Percentiles rank a stretch among this genome's conserved stretches.
These are phyloP conservation scores for Fusarium sp. DNA, from an alignment of 2,329 filamentous ascomycete species.

Conservation along the genomic window DNA sequence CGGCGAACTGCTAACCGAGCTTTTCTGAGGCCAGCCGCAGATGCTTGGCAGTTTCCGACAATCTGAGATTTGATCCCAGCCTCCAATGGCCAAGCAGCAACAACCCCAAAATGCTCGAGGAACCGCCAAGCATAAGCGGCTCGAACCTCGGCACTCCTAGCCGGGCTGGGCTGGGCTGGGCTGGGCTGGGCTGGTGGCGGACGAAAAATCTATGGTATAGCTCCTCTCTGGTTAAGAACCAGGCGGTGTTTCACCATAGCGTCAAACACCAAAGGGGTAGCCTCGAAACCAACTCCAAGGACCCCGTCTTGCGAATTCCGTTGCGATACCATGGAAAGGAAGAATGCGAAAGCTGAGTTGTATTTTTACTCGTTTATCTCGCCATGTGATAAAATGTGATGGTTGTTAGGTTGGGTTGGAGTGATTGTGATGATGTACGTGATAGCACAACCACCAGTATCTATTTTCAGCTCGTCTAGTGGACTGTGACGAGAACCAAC, in stretches of 20 bases:
- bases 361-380: background rate
- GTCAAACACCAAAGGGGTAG: slow-evolving; percentile 16
- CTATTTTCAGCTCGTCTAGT: background rate
- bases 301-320: slow-evolving; percentile 14
- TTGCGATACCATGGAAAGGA: slow-evolving; percentile 26
- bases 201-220: slow-evolving; percentile 18
- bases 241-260: slow-evolving; percentile 35
- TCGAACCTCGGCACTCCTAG: slow-evolving; percentile 15
- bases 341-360: slow-evolving; percentile 1
- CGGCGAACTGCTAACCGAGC: slow-evolving; percentile 16
- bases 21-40: slow-evolving; percentile 28
- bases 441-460: background rate
- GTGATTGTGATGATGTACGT: background rate
- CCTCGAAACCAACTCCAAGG: slow-evolving; percentile 2
- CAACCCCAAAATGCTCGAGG: slow-evolving; percentile 15
- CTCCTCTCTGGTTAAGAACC: slow-evolving; percentile 26
- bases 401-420: background rate
- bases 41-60: slow-evolving; percentile 1
- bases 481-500: background rate
- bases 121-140: slow-evolving; percentile 24
- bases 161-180: slow-evolving; percentile 18
- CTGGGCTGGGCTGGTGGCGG: slow-evolving; percentile 24
- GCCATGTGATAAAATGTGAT: background rate
- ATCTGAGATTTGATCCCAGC: slow-evolving; percentile 29
- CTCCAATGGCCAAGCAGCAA: slow-evolving; percentile 12